Evolutionary conservation across 805 yeast genomes (phyloP).

Genomic region (Zygotorulaspora danielsina): DNA sequence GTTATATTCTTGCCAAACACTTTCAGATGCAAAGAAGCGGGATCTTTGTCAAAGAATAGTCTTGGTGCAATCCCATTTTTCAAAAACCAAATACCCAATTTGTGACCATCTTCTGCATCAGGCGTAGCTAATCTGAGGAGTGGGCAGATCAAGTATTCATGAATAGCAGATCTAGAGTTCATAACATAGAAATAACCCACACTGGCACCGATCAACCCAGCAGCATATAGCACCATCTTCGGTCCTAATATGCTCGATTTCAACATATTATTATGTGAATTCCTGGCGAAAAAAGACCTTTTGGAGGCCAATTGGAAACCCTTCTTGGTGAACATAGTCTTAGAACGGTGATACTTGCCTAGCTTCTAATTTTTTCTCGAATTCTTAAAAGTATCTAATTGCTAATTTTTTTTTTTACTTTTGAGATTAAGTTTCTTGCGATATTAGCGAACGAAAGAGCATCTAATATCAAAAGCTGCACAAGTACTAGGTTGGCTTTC

Average conservation of each 20-base stretch:
- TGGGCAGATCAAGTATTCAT: conserved; percentile 80
- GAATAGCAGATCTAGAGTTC: conserved; percentile 79
- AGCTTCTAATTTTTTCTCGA: not conserved
- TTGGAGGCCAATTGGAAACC: conserved; percentile 9
- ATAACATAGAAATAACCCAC: conserved; percentile 51
- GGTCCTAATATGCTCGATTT: conserved; percentile 19
- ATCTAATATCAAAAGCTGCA: no score
- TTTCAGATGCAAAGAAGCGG: conserved; percentile 49
- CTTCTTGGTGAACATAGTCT: conserved; percentile 13
- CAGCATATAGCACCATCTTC: conserved; percentile 22
- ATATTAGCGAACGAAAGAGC: no score
- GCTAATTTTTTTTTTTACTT: not conserved
- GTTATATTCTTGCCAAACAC: conserved; percentile 62
- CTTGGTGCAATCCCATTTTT: conserved; percentile 66
- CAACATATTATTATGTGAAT: conserved; percentile 11
- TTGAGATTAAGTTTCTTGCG: not conserved
- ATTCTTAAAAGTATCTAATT: not conserved
- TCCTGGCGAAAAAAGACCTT: conserved; percentile 10
- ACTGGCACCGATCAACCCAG: conserved; percentile 32
- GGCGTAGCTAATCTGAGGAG: conserved; percentile 55
- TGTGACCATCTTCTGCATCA: conserved; percentile 85
- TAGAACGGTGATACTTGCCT: not conserved
- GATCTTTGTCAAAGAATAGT: conserved; percentile 50
- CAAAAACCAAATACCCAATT: conserved; percentile 64
- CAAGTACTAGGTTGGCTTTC: no score